Base-by-base conservation (phyloP, 1,139 yeast species). In the Diutina sp. region DNA sequence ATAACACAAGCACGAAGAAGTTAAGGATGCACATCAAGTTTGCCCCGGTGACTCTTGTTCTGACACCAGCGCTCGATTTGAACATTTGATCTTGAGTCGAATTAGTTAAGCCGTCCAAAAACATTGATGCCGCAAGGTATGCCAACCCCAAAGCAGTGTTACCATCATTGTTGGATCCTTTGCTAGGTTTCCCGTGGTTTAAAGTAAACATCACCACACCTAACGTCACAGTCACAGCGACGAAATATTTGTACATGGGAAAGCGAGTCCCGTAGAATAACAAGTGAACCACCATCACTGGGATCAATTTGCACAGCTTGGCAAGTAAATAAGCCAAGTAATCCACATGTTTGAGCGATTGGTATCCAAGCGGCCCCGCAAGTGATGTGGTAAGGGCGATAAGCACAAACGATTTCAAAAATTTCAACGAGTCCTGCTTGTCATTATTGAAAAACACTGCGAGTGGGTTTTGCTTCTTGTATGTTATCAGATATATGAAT, bases 51-150 rank as follows among this genome's bases (percentile, higher is more conserved):
- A 68, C 58, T 35, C 51, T 32, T 45, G 57, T 57, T 29, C 58
- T 60, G 6, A 57, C 55, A 21, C 59, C 55, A 29, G 60, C 57
- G 54, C 66, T 67, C 32, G 70, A 63, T 59, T 79, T 80, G 64
- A 93, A 87, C 67, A 93, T 72, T 57, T 86, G 84, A 68, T 93
- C 99, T 68, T 93, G 99, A 0, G 96, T 86, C 4, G 97, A 88
- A 69, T 91, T 93, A 38, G 96, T 90, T 59, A 91, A 73, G 0
- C 99, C 99, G 67, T 93, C 99, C 50, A 93, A 74, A 16, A 93
- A 68, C 71, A 93, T 78, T 51, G 95, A 87, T 1, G 74, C 70
- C 0, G 74, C 64, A 52, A 93, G 74, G 57, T 86, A 79, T 0
- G 69, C 62, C 62, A 88, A 68, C 0, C 99, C 99, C 45, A 80